Percentiles rank a stretch among this genome's conserved stretches.
These are phyloP conservation scores for Aleurites moluccanus DNA, from an alignment of 441 rosid species.

Conservation along the genomic window DNA sequence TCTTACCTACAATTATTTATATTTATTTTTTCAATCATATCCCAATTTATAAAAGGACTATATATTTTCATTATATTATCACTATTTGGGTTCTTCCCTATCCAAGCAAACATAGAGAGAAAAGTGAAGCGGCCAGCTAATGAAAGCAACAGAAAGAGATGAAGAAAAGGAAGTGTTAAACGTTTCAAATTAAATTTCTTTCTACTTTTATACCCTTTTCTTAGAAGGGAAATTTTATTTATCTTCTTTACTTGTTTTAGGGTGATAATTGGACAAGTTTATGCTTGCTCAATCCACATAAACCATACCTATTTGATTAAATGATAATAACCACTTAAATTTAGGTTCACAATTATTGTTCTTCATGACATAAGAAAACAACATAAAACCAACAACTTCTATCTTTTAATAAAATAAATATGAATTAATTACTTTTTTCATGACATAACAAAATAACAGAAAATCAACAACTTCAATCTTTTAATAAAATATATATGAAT, in stretches of 20 bases:
- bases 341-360: neutral
- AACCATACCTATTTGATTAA: neutral
- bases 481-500: too few species aligned
- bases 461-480: too few species aligned
- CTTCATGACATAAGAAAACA: neutral
- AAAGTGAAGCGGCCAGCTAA: neutral
- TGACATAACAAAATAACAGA: too few species aligned
- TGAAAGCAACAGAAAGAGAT: slow-evolving; percentile 4
- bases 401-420: too few species aligned
- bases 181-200: neutral
- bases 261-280: neutral
- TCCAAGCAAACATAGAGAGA: slow-evolving; percentile 1
- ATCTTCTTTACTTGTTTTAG: slow-evolving; percentile 1
- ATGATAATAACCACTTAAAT: neutral
- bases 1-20: slow-evolving; percentile 6
- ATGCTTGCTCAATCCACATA: neutral
- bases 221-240: slow-evolving; percentile 10
- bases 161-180: neutral
- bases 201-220: slow-evolving; percentile 6
- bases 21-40: neutral
- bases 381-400: too few species aligned
- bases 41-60: neutral
- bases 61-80: neutral
- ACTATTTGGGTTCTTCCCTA: neutral
- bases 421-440: too few species aligned